Conservation (phyloP, 1,139 yeast genomes). For the Suhomyces yuchorum region DNA sequence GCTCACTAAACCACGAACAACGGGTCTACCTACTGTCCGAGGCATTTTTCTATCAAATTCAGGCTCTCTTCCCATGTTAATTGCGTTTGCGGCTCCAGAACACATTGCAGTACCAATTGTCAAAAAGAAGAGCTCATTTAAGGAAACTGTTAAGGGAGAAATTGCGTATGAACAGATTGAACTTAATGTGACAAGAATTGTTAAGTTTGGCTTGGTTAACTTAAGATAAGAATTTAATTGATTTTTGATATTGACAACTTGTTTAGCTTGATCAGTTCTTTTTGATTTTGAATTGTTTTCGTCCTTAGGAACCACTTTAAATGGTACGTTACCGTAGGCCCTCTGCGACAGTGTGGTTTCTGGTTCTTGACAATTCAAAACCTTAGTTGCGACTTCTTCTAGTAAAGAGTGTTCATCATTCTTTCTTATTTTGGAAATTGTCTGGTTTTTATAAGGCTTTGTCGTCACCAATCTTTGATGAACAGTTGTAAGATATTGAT, state of each 20-base stretch:
- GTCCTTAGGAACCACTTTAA: slow-evolving; percentile 51
- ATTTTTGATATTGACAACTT: slow-evolving; percentile 28
- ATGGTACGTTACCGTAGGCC: slow-evolving; percentile 50
- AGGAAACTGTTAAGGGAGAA: slow-evolving; percentile 77
- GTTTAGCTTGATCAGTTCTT: not conserved
- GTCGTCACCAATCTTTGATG: not conserved
- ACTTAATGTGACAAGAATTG: slow-evolving; percentile 84
- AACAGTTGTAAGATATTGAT: slow-evolving; percentile 27
- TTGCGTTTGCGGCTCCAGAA: slow-evolving; percentile 94
- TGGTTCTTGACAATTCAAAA: slow-evolving; percentile 43
- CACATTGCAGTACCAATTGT: slow-evolving; percentile 86
- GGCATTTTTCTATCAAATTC: slow-evolving; percentile 86
- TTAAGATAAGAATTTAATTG: slow-evolving; percentile 65
- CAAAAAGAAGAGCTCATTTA: slow-evolving; percentile 67
- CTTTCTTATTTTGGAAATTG: not conserved
- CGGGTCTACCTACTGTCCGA: slow-evolving; percentile 87
- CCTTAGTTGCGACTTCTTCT: slow-evolving; percentile 37
- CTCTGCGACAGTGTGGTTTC: slow-evolving; percentile 32
- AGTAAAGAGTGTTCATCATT: slow-evolving; percentile 17
- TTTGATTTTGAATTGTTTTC: slow-evolving; percentile 6
- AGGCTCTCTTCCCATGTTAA: slow-evolving; percentile 96
- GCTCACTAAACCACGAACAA: slow-evolving; percentile 78
- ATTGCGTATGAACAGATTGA: slow-evolving; percentile 93
- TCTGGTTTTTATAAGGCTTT: not conserved
- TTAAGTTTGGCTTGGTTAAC: slow-evolving; percentile 84